A percentile compares a stretch with the other conserved stretches of the same genome.
Conservation (phyloP, 345 rosid genomes). For the Triadica sebifera region DNA sequence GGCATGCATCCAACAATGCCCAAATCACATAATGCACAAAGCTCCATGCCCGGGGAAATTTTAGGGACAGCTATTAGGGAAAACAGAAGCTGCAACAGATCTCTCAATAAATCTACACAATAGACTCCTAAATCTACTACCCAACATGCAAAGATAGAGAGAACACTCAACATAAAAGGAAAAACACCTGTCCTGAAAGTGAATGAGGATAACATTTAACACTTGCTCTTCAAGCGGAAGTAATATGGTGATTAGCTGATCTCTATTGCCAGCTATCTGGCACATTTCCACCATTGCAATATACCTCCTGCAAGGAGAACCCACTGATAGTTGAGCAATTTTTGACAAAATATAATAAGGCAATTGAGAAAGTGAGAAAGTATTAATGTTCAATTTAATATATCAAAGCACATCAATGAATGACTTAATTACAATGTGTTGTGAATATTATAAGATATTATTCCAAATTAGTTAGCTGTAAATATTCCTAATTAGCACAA, state of each 20-base stretch:
- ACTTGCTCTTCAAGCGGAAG: slow-evolving; percentile 74
- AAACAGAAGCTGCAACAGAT: not conserved
- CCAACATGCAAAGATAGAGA: not conserved
- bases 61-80: not conserved
- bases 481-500: no score
- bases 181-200: slow-evolving; percentile 74
- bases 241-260: slow-evolving; percentile 66
- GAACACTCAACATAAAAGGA: not conserved
- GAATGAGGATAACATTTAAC: slow-evolving; percentile 69
- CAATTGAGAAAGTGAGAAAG: not conserved
- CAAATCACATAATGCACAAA: not conserved
- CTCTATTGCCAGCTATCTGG: slow-evolving; percentile 68
- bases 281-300: slow-evolving; percentile 96
- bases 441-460: no score
- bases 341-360: not conserved
- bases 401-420: not conserved
- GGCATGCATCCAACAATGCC: not conserved
- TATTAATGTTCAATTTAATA: not conserved
- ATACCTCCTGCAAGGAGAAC: slow-evolving; percentile 66
- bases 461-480: no score
- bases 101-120: not conserved
- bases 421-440: not conserved
- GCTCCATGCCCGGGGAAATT: not conserved
- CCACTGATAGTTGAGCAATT: not conserved
- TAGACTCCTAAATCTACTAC: not conserved